Evolutionary conservation across 148 eudicot species (phyloP), one percentile per base, ranked within the genome.

Genomic region (Suaeda aralocaspica): DNA sequence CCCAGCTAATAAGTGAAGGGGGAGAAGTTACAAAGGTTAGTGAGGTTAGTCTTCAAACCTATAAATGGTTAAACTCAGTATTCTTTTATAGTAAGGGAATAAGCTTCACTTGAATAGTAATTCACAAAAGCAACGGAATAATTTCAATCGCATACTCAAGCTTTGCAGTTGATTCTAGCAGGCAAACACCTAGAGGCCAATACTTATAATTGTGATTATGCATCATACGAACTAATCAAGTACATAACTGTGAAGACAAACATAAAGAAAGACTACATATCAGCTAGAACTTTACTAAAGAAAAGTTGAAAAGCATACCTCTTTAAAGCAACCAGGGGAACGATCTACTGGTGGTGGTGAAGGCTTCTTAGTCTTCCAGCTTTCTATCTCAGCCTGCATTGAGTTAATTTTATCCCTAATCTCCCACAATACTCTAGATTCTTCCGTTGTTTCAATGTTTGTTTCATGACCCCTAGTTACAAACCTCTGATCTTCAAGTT

Each of bases 351-450:
- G 28, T 4, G 41, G 28, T 4, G 69, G 65, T 52, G 83, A 46
- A 30, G 79, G 68, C 72, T 81, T 80, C 21, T 76, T 60, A n/a
- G 64, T 56, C 69, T 71, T 84, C 86, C 66, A 73, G 42, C 81
- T 74, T 73, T 68, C 71, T 50, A 94, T 73, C 60, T 91, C 99
- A 6, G 78, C 73, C 31, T 89, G 92, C 61, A 91, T 71, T 9
- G 78, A 80, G 70, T 81, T 78, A 16, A 94, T 69, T 76, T 86
- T 85, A 64, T 81, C 91, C 70, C 72, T 77, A 18, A 94, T 91
- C 80, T 83, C 96, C 65, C 82, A 79, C 81, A 94, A 81, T 50
- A 94, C 59, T 48, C 68, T 74, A 68, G 84, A 26, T 50, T 86
- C 78, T 33, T 79, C 82, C 57, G 71, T 82, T 60, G 46, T 64